A percentile compares a stretch with the other conserved stretches of the same genome.
Conservation (phyloP, 768 basidiomycete genomes). For the Glaciozyma antarctica region DNA sequence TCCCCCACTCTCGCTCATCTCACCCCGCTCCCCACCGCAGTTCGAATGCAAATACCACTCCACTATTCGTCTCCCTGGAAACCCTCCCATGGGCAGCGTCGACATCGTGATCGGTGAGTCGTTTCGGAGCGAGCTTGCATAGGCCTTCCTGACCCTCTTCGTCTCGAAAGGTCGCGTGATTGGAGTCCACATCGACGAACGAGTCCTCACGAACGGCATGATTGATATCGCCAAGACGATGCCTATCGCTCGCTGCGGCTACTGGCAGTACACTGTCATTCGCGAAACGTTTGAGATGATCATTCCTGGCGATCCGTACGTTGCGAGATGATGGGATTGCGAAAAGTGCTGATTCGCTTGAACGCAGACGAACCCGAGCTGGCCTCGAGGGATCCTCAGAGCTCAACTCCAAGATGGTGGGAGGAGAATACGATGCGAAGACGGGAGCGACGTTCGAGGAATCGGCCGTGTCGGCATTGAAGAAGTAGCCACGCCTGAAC, state of each 20-base stretch:
- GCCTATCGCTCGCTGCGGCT: conserved; percentile 8
- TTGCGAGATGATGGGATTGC: too few species aligned
- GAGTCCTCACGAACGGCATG: conserved; percentile 6
- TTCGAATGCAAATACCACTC: conserved; percentile 13
- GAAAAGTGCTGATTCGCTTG: too few species aligned
- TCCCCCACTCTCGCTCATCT: too few species aligned
- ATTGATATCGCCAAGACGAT: conserved; percentile 6
- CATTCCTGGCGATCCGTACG: conserved; percentile 2
- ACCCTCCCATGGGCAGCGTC: background rate
- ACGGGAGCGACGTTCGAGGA: too few species aligned
- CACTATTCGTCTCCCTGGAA: background rate
- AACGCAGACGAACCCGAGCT: too few species aligned
- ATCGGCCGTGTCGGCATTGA: too few species aligned
- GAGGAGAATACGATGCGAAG: too few species aligned
- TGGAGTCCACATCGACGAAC: conserved; percentile 12
- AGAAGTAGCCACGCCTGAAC: too few species aligned
- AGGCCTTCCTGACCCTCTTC: background rate
- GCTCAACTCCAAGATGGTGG: too few species aligned
- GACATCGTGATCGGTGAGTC: background rate
- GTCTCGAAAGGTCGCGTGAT: background rate
- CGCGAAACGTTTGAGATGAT: conserved; percentile 5
- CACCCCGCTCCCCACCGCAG: background rate
- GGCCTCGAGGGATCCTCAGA: too few species aligned
- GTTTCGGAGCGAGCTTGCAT: too few species aligned
- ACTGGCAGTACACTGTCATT: conserved; percentile 3